Base-by-base conservation (phyloP, 176 grass and related monocot genomes). In the Phyllostachys edulis region DNA sequence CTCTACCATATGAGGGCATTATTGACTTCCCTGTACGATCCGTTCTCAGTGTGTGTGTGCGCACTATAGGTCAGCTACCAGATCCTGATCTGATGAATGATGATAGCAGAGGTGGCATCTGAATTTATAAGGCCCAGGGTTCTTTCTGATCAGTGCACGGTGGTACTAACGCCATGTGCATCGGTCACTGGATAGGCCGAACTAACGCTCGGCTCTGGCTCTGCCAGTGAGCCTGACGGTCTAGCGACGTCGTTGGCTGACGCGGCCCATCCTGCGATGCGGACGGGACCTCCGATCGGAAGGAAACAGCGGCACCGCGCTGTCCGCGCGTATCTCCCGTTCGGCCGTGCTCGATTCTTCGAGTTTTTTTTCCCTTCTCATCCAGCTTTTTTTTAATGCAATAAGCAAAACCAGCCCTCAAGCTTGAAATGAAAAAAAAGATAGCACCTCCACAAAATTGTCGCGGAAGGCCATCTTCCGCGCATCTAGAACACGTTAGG, bases 51-150 rank as follows among this genome's bases (percentile, higher is more conserved):
- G 40, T 10, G 47, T 16, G 16, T 4, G 15, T 39, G 15, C 20
- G 17, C 18, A 26, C 18, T 6, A 40, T 52, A 26, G 18, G 27
- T 12, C n/a, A 73, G 20, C 39, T 46, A 27, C 17, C 16, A 46
- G 79, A 71, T 82, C 52, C 52, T 71, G 71, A 64, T 47, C 18
- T 50, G 55, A 67, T 77, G 47, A 49, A 26, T n/a, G 49, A 64
- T 78, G 2, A 24, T 50, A 42, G 21, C 36, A 60, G 9, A 55
- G n/a, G n/a, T 26, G 55, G 12, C 12, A 37, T 42, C 12, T 27
- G 44, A 34, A 23, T 37, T n/a, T n/a, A 59, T 62, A 23, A 23
- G 74, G 7, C 0, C 41, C 41, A 7, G 5, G 4, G n/a, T n/a
- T n/a, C n/a, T 5, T 4, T 15, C 47, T 16, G 47, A 50, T 50